Conservation (phyloP, 371 early-diverging fungal species). For the Sporodiniella umbellata region DNA sequence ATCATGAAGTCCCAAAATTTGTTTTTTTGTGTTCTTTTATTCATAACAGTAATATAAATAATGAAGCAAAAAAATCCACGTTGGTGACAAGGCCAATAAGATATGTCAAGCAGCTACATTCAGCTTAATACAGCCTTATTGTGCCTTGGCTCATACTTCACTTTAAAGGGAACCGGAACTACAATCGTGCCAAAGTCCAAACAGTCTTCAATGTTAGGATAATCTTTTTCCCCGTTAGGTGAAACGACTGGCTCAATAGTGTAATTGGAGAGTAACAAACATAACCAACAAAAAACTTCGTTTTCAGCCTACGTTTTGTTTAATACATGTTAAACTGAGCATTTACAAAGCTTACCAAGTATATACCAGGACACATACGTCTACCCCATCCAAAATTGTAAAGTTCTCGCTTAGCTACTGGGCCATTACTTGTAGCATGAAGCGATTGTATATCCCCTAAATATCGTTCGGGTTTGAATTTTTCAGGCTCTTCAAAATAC, state of each 20-base stretch:
- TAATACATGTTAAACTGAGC: background rate
- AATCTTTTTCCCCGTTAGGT: background rate
- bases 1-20: no score
- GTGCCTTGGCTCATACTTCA: no score
- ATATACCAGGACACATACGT: conserved; percentile 11
- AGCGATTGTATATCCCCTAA: conserved; percentile 9
- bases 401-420: conserved; percentile 7
- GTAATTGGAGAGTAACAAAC: background rate
- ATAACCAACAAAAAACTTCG: conserved; percentile 1
- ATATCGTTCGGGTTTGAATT: conserved; percentile 10
- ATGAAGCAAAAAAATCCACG: no score
- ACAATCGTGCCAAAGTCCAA: background rate
- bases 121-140: no score
- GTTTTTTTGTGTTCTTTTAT: no score
- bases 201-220: background rate
- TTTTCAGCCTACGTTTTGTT: conserved; percentile 6
- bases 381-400: conserved; percentile 24
- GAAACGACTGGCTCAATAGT: conserved; percentile 1
- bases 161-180: background rate
- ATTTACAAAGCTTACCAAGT: conserved; percentile 2
- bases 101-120: no score
- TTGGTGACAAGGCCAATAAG: no score
- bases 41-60: no score
- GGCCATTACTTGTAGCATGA: conserved; percentile 7
- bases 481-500: conserved; percentile 2